These are phyloP conservation scores for Trichosanthes truncata DNA, from an alignment of 306 rosid genomes.

Conservation along the genomic window DNA sequence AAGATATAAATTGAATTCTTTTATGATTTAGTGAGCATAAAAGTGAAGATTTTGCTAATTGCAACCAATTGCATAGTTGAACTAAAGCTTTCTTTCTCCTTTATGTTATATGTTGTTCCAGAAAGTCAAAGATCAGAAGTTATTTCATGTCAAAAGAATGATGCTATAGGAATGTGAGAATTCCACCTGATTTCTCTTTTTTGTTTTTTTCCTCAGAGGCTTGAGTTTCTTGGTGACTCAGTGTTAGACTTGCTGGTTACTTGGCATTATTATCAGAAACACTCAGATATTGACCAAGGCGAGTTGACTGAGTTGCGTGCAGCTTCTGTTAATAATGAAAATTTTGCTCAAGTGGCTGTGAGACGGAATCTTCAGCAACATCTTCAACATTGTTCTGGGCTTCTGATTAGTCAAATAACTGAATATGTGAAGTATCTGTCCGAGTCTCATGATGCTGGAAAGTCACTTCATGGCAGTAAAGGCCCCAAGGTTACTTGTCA, in stretches of 20 bases:
- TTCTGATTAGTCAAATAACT: slow-evolving; percentile 53
- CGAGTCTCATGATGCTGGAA: slow-evolving; percentile 22
- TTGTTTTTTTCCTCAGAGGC: slow-evolving; percentile 48
- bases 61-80: background rate
- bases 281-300: slow-evolving; percentile 68
- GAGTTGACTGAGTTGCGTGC: slow-evolving; percentile 90
- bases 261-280: slow-evolving; percentile 57
- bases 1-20: background rate
- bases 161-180: background rate
- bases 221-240: slow-evolving; percentile 89
- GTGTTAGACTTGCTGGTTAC: slow-evolving; percentile 90
- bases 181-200: background rate
- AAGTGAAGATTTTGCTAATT: background rate
- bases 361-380: slow-evolving; percentile 56
- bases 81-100: background rate
- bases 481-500: slow-evolving; percentile 68
- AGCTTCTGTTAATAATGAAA: slow-evolving; percentile 83
- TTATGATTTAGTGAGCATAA: background rate
- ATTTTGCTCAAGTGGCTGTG: slow-evolving; percentile 80
- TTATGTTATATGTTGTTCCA: background rate
- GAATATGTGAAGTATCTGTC: slow-evolving; percentile 50
- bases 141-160: background rate
- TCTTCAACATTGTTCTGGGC: slow-evolving; percentile 61
- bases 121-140: background rate
- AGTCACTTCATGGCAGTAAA: slow-evolving; percentile 31